Evolutionary conservation across 139 green algal genomes (phyloP).

Genomic region (Coelastrella sp.): DNA sequence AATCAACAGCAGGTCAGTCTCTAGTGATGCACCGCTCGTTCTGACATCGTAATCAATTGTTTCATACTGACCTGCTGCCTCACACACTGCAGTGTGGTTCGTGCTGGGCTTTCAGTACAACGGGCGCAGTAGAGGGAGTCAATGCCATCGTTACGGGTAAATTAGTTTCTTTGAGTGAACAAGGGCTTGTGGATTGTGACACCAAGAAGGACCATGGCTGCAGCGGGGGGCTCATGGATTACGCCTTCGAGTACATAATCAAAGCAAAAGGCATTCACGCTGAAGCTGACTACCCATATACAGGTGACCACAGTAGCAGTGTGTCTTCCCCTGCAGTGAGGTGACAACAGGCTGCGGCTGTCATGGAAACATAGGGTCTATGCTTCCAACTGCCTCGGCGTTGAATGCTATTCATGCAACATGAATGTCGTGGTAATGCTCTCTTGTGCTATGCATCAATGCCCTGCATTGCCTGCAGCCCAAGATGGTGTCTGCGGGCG

Average conservation of each 20-base stretch:
- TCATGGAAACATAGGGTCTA: no score
- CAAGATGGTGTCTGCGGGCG: constrained; percentile 32
- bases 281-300: constrained; percentile 92
- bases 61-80: not conserved
- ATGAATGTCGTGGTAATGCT: no score
- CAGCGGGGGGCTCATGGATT: constrained; percentile 76
- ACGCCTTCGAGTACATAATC: constrained; percentile 85
- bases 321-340: no score
- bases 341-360: no score
- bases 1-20: constrained; percentile 87
- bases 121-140: constrained; percentile 88
- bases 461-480: not conserved
- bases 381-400: no score
- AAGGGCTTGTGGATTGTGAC: constrained; percentile 97
- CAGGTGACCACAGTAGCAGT: no score
- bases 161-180: constrained; percentile 88
- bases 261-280: constrained; percentile 86
- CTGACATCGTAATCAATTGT: no score
- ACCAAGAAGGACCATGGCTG: constrained; percentile 67
- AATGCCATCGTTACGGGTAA: constrained; percentile 85
- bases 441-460: no score
- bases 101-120: constrained; percentile 95
- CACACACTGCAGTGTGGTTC: constrained; percentile 56
- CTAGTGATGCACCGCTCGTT: no score
- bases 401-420: no score